Evolutionary conservation across 1,284 basidiomycete genomes (phyloP), one percentile per base, ranked within the genome.

Genomic region (Ganoderma boninense): DNA sequence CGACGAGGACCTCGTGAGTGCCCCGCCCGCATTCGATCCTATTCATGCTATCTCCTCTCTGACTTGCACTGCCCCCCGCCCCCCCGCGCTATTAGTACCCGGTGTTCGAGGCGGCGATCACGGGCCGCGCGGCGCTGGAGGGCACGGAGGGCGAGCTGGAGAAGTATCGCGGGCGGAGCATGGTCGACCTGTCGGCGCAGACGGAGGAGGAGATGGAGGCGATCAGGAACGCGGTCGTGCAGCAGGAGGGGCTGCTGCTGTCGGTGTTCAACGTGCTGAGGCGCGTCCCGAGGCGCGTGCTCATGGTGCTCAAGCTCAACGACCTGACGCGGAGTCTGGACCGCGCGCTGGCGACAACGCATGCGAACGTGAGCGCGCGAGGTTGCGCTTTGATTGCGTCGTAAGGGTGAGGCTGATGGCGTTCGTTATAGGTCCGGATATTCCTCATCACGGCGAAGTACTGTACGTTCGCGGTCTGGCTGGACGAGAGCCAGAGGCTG

Each of bases 361-460:
- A 94, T 79, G 91, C 93, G 13, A 90, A 88, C 78, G 91, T 90
- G 76, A 64, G 85, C 54, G 7, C 72, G 6, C 49, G 18, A 44
- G 23, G 64, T 42, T 2, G 46, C 6, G 43, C 43, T 16, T 5
- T 8, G 20, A 2, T 1, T 38, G 3, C 5, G 2, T 6, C 23
- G 13, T n/a, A 60, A 23, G 20, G 40, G 7, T 6, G 66, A 40
- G 23, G 3, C 40, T 49, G 16, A 49, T 42, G 43, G 68, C 40
- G 5, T 62, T 72, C 26, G 42, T 38, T 57, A 13, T 68, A 94
- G 87, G 85, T 91, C 71, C 92, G 97, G 14, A 90, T 98, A 77
- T 99, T 98, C 81, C 81, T 99, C 52, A 94, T 99, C 71, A 93
- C 95, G 7, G 97, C 97, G 0, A 93, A 95, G 76, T 98, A 95